phyloP scores from a whole-genome alignment of 352 stramenopile genomes.

The Pythium brachiatum region DNA sequence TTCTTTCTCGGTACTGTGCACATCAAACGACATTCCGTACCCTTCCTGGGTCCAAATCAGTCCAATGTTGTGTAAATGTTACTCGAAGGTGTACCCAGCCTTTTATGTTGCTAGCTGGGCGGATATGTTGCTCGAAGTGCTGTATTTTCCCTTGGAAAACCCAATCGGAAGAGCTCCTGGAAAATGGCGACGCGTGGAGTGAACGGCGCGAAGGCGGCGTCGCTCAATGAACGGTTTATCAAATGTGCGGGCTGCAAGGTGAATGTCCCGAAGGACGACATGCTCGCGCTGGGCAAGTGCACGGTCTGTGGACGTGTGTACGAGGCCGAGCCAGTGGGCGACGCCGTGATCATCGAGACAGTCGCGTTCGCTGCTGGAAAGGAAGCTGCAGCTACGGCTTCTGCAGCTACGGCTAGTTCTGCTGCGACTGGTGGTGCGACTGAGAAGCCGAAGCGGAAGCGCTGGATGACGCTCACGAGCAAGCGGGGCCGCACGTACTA shows the following conservation, averaged over 20 bases:
- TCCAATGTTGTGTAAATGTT: neutral
- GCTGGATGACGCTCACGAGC: slow-evolving; percentile 64
- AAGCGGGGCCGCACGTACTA: slow-evolving; percentile 75
- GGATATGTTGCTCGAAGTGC: slow-evolving; percentile 9
- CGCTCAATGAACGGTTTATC: slow-evolving; percentile 78
- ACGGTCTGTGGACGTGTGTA: slow-evolving; percentile 54
- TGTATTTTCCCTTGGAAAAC: too few species aligned
- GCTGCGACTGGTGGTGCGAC: neutral
- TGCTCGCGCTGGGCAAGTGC: slow-evolving; percentile 58
- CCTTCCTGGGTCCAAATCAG: neutral
- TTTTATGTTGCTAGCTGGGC: too few species aligned
- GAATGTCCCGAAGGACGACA: slow-evolving; percentile 80
- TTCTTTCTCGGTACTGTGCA: neutral
- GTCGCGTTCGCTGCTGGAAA: slow-evolving; percentile 36
- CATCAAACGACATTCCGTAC: neutral
- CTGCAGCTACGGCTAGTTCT: neutral
- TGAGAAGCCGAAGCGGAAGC: slow-evolving; percentile 36
- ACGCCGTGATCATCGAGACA: slow-evolving; percentile 31
- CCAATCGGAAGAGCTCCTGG: neutral
- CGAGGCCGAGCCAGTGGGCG: slow-evolving; percentile 27
- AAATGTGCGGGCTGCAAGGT: slow-evolving; percentile 69
- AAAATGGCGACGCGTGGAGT: slow-evolving; percentile 43
- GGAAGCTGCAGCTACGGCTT: neutral
- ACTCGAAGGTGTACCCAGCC: neutral
- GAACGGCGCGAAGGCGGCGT: slow-evolving; percentile 52